A percentile compares a stretch with the other conserved stretches of the same genome.
These are phyloP conservation scores for Microbotryum violaceum DNA, from an alignment of 1,284 basidiomycete genomes.

Conservation along the genomic window DNA sequence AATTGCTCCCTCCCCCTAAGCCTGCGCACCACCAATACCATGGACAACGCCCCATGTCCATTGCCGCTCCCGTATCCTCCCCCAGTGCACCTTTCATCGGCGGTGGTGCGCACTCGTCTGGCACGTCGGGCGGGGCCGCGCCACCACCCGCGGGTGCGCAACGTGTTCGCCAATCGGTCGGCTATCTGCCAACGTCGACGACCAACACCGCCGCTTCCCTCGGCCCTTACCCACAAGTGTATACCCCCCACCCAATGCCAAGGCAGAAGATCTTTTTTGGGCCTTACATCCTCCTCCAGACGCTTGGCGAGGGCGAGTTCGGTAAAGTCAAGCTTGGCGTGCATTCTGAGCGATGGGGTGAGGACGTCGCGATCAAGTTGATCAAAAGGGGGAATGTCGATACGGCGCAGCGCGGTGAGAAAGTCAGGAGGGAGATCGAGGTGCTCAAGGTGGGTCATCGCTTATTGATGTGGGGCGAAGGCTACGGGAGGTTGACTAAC, in stretches of 20 bases:
- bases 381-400: slow-evolving; percentile 91
- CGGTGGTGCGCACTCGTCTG: too few relatives aligned
- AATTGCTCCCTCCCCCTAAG: background rate
- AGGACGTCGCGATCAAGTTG: slow-evolving; percentile 98
- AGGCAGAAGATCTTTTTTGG: slow-evolving; percentile 63
- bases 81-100: background rate
- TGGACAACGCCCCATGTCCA: slow-evolving; percentile 1
- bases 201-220: background rate
- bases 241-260: slow-evolving; percentile 32
- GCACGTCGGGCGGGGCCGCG: too few relatives aligned
- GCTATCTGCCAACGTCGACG: slow-evolving; percentile 21
- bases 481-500: background rate
- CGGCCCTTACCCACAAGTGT: slow-evolving; percentile 31
- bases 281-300: slow-evolving; percentile 88
- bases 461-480: background rate
- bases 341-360: slow-evolving; percentile 78
- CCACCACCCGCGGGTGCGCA: background rate
- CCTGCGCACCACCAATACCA: slow-evolving; percentile 1
- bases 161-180: slow-evolving; percentile 22
- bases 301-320: slow-evolving; percentile 98
- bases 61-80: background rate
- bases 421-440: slow-evolving; percentile 96
- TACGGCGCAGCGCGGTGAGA: slow-evolving; percentile 47
- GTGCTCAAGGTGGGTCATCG: slow-evolving; percentile 69
- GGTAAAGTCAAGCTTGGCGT: slow-evolving; percentile 98